These are phyloP conservation scores for Candolleomyces eurysporus DNA, from an alignment of 768 basidiomycete genomes.

Conservation along the genomic window DNA sequence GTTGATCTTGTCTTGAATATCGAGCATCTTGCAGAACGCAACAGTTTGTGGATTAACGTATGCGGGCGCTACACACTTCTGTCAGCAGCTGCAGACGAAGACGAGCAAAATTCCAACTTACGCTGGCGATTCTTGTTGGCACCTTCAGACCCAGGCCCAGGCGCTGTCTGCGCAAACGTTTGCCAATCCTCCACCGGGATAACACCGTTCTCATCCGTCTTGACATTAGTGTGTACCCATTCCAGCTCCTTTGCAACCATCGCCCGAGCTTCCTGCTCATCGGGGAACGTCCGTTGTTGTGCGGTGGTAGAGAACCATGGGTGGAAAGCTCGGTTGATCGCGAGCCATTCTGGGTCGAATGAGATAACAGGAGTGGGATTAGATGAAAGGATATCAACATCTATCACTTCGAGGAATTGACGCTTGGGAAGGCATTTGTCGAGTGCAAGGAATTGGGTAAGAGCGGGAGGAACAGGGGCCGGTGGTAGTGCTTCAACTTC, in stretches of 20 bases:
- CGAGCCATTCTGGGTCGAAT: conserved; percentile 93
- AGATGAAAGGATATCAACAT: conserved; percentile 35
- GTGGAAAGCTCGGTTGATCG: conserved; percentile 85
- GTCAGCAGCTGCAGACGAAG: conserved; percentile 14
- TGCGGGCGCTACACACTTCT: conserved; percentile 51
- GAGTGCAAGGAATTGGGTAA: conserved; percentile 83
- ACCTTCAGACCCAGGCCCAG: conserved; percentile 41
- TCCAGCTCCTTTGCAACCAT: conserved; percentile 59
- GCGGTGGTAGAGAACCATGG: conserved; percentile 63
- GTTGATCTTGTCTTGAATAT: conserved; percentile 67
- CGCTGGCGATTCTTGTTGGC: conserved; percentile 30
- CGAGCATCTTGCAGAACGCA: conserved; percentile 79
- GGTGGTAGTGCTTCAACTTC: conserved; percentile 31
- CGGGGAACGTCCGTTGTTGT: conserved; percentile 58
- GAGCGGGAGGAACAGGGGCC: conserved; percentile 3
- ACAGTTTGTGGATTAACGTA: conserved; percentile 90
- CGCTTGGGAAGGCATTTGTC: conserved; percentile 83
- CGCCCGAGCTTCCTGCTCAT: conserved; percentile 45
- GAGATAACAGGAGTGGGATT: conserved; percentile 36
- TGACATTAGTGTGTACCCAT: conserved; percentile 68
- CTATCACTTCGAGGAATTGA: conserved; percentile 86
- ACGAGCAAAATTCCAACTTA: conserved; percentile 24
- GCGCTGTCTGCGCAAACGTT: conserved; percentile 66
- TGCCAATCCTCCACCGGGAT: conserved; percentile 56
- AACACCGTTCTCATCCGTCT: conserved; percentile 27